phyloP scores from a whole-genome alignment of 1,284 basidiomycete species.

The Somion occarium region DNA sequence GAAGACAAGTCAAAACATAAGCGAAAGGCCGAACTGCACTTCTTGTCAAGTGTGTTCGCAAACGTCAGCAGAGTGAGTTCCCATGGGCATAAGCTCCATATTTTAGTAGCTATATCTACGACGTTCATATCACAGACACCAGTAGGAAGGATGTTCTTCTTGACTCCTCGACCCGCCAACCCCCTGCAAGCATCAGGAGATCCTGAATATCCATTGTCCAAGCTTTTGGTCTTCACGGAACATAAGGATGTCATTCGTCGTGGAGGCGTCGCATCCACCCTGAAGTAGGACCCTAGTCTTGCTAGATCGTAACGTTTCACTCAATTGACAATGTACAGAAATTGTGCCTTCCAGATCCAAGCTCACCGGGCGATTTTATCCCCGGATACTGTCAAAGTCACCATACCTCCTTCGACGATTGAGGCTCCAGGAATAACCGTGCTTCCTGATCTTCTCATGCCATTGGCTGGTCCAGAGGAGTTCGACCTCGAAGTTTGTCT shows the following conservation, averaged over 20 bases:
- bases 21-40: slow-evolving; percentile 79
- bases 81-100: background rate
- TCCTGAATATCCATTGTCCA: slow-evolving; percentile 76
- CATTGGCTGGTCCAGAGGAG: slow-evolving; percentile 93
- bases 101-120: background rate
- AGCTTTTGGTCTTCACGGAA: slow-evolving; percentile 84
- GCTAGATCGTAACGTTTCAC: background rate
- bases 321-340: slow-evolving; percentile 40
- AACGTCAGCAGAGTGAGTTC: slow-evolving; percentile 77
- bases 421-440: slow-evolving; percentile 78
- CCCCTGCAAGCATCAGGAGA: slow-evolving; percentile 33
- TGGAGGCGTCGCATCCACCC: slow-evolving; percentile 78
- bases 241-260: slow-evolving; percentile 82
- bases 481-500: slow-evolving; percentile 76
- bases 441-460: slow-evolving; percentile 81
- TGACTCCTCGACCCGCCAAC: slow-evolving; percentile 51
- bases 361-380: slow-evolving; percentile 69
- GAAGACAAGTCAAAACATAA: slow-evolving; percentile 40
- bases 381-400: slow-evolving; percentile 45
- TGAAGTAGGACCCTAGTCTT: slow-evolving; percentile 58
- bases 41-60: slow-evolving; percentile 88
- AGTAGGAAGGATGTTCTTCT: slow-evolving; percentile 66
- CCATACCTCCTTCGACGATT: slow-evolving; percentile 50
- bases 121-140: slow-evolving; percentile 41
- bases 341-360: slow-evolving; percentile 68